A percentile compares a stretch with the other conserved stretches of the same genome.
Evolutionary conservation across 1,284 basidiomycete species (phyloP).

Genomic region (Singerocomus inundabilis): DNA sequence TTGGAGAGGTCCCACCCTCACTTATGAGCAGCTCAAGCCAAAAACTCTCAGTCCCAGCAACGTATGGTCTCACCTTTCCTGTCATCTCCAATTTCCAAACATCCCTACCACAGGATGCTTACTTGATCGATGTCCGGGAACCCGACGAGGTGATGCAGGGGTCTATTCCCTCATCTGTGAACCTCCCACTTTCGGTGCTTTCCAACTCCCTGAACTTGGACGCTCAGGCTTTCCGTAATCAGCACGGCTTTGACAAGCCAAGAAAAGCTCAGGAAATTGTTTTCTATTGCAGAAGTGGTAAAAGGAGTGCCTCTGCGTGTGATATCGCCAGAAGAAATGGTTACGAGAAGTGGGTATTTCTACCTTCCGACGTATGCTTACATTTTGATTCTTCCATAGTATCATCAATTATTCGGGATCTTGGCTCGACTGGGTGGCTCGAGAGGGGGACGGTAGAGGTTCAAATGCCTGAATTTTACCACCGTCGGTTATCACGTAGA

Average conservation of each 20-base stretch:
- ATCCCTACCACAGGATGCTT: slow-evolving; percentile 57
- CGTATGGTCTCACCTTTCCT: slow-evolving; percentile 46
- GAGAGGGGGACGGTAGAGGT: slow-evolving; percentile 42
- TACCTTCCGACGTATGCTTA: neutral
- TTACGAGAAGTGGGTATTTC: slow-evolving; percentile 68
- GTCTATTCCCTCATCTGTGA: slow-evolving; percentile 93
- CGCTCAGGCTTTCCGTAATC: slow-evolving; percentile 59
- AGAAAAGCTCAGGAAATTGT: slow-evolving; percentile 73
- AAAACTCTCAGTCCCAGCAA: slow-evolving; percentile 77
- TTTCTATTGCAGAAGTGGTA: slow-evolving; percentile 95
- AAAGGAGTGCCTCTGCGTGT: slow-evolving; percentile 78
- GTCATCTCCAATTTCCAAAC: neutral
- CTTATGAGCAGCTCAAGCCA: slow-evolving; percentile 84
- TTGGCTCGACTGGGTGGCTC: slow-evolving; percentile 89
- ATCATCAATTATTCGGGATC: slow-evolving; percentile 88
- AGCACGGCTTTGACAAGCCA: slow-evolving; percentile 88
- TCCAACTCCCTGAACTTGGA: slow-evolving; percentile 66
- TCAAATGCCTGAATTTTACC: slow-evolving; percentile 8
- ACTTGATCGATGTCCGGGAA: slow-evolving; percentile 91
- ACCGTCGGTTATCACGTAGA: neutral
- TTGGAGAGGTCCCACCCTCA: slow-evolving; percentile 69
- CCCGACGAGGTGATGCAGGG: slow-evolving; percentile 92
- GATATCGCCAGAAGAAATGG: slow-evolving; percentile 86
- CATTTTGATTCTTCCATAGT: slow-evolving; percentile 38
- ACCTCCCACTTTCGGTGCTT: slow-evolving; percentile 85